Conservation (phyloP, 2,329 filamentous ascomycete genomes). For the Neonectria ditissima region DNA sequence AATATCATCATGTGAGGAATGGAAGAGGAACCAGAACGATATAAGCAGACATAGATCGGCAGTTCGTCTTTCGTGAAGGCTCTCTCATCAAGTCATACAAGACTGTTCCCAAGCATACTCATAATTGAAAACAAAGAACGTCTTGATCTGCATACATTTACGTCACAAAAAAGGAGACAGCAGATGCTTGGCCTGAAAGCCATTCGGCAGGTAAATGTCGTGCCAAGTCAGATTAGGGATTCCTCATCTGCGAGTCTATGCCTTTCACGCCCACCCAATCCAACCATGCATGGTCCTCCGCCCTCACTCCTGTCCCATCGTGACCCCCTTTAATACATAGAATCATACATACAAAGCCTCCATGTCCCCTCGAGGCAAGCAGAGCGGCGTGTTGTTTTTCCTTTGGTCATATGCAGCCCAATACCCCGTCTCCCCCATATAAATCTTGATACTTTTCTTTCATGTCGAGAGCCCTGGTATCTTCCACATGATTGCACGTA, state of each 20-base stretch:
- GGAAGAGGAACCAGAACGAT: constrained; percentile 13
- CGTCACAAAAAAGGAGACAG: not conserved
- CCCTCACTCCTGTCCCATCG: constrained; percentile 39
- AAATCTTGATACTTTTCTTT: constrained; percentile 33
- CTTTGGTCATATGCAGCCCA: constrained; percentile 40
- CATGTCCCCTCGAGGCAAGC: constrained; percentile 39
- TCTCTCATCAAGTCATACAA: not conserved
- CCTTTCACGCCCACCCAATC: not conserved
- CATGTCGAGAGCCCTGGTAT: constrained; percentile 41
- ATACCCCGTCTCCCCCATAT: constrained; percentile 39
- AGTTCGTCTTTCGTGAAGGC: not conserved
- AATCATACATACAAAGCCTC: constrained; percentile 49
- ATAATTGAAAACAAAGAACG: not conserved
- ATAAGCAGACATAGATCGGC: not conserved
- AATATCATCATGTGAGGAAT: constrained; percentile 21
- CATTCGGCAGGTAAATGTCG: constrained; percentile 4
- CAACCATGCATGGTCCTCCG: constrained; percentile 20
- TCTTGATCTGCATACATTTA: not conserved
- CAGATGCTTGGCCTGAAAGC: not conserved
- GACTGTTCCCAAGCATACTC: not conserved
- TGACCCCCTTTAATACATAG: constrained; percentile 24
- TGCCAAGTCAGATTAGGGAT: not conserved
- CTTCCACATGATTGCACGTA: constrained; percentile 47
- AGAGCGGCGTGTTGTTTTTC: constrained; percentile 50
- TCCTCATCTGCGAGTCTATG: constrained; percentile 8